Evolutionary conservation across 106 monocot genomes (phyloP), one percentile per base, ranked within the genome.

Genomic region (Ottelia alismoides): DNA sequence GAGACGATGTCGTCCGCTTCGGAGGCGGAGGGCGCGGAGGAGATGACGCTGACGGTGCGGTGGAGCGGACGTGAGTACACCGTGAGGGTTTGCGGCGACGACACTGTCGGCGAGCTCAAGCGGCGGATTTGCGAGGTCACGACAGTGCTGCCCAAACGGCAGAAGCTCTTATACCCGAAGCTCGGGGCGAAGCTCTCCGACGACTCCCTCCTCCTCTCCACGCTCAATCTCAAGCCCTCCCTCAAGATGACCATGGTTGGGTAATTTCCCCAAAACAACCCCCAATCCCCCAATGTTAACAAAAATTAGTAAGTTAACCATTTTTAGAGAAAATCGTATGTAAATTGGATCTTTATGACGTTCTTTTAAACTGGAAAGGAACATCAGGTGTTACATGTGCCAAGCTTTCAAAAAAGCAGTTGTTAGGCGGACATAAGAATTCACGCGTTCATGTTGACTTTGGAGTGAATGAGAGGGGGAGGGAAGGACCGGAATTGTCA

Each of bases 221-320:
- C 73, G 27, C 69, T 94, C 59, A 62, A 63, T 22, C 73, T 94
- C 57, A 94, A 84, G 54, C 69, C 93, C 55, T 73, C 72, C 4
- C 59, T 88, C 40, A 96, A 88, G 78, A 88, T 96, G 84, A 85
- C 88, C 49, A 96, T 96, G 83, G 75, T 92, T 70, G 92, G 92
- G 92, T 92, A 22, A n/a, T n/a, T n/a, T n/a, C 27, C 46, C 24
- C 47, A 24, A 22, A n/a, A 18, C 25, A 16, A 5, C n/a, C 9
- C 53, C 26, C 27, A 1, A 20, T 56, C 32, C 55, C 10, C n/a
- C n/a, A n/a, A n/a, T n/a, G n/a, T n/a, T n/a, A n/a, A n/a, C n/a
- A n/a, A n/a, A n/a, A n/a, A n/a, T n/a, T n/a, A n/a, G n/a, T n/a
- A n/a, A n/a, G n/a, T n/a, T n/a, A n/a, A n/a, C n/a, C n/a, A n/a